Evolutionary conservation across 164 flowering plant genomes (phyloP).

Genomic region (Kalanchoe fedtschenkoi): DNA sequence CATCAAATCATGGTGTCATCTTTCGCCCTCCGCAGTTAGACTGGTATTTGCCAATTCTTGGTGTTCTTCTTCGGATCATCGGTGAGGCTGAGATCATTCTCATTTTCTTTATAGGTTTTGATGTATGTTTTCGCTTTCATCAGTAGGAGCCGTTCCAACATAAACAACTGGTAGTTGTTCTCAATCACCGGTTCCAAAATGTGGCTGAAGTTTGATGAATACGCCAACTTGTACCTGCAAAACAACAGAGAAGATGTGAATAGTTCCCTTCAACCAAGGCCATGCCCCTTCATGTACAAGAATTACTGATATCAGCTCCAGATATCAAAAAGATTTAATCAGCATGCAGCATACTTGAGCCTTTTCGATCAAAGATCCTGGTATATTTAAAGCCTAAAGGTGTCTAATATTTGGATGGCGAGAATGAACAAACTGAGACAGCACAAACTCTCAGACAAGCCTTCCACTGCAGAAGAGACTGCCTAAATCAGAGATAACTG

Average conservation of each 20-base stretch:
- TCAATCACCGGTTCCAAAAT: constrained; percentile 70
- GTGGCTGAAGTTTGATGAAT: constrained; percentile 71
- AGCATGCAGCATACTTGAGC: no score
- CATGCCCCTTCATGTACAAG: background rate
- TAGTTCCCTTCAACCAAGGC: background rate
- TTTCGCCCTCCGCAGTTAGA: constrained; percentile 48
- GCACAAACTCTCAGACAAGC: no score
- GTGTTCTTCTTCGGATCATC: constrained; percentile 96
- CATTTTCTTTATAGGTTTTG: constrained; percentile 68
- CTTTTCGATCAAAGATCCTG: no score
- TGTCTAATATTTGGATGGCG: no score
- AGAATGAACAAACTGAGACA: no score
- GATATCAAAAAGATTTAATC: no score
- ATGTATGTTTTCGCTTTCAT: constrained; percentile 76
- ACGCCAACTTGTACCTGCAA: constrained; percentile 85
- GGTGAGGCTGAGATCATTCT: constrained; percentile 66
- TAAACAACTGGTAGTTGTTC: constrained; percentile 90
- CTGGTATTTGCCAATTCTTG: constrained; percentile 79
- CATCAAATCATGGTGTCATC: background rate
- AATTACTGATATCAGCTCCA: background rate
- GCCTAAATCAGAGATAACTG: no score
- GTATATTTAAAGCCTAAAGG: no score
- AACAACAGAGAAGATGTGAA: background rate
- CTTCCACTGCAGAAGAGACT: no score
- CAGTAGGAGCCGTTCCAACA: constrained; percentile 81